Conservation (phyloP, 768 basidiomycete species). For the Lactarius akahatsu region DNA sequence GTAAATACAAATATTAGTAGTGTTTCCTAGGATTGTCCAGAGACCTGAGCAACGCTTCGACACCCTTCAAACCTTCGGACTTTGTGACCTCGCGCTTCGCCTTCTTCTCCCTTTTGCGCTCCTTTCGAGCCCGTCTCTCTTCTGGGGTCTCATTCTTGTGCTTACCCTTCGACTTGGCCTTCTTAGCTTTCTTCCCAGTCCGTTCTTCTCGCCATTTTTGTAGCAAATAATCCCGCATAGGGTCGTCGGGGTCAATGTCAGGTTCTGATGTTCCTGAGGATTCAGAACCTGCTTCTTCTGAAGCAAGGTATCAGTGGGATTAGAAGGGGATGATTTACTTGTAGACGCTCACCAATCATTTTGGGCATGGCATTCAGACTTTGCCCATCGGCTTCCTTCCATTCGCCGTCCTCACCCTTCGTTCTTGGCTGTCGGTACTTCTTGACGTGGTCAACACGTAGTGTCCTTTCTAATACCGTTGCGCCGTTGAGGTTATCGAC, state of each 20-base stretch:
- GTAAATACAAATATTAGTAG: not conserved
- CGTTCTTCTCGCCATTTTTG: slow-evolving; percentile 72
- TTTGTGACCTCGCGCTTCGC: slow-evolving; percentile 49
- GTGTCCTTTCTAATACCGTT: slow-evolving; percentile 76
- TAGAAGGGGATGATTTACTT: not conserved
- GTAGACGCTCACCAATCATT: slow-evolving; percentile 54
- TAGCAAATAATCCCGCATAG: slow-evolving; percentile 92
- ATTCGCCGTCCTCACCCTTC: slow-evolving; percentile 81
- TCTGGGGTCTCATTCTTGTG: slow-evolving; percentile 77
- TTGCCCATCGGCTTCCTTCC: slow-evolving; percentile 80
- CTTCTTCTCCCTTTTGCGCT: slow-evolving; percentile 69
- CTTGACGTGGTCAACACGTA: slow-evolving; percentile 91
- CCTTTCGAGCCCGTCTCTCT: slow-evolving; percentile 74
- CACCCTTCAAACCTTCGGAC: slow-evolving; percentile 62
- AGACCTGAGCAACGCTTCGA: slow-evolving; percentile 61
- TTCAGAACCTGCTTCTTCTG: slow-evolving; percentile 59
- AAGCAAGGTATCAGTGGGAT: slow-evolving; percentile 10
- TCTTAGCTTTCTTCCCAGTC: slow-evolving; percentile 56
- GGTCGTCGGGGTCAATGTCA: slow-evolving; percentile 92
- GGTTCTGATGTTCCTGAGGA: slow-evolving; percentile 63
- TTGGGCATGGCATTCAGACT: slow-evolving; percentile 85
- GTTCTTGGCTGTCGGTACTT: slow-evolving; percentile 85
- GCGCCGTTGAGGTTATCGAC: slow-evolving; percentile 99
- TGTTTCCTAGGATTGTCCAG: slow-evolving; percentile 38
- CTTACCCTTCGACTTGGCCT: slow-evolving; percentile 54